Conservation (phyloP, 2,329 filamentous ascomycete genomes). For the Penicillium vulpinum region DNA sequence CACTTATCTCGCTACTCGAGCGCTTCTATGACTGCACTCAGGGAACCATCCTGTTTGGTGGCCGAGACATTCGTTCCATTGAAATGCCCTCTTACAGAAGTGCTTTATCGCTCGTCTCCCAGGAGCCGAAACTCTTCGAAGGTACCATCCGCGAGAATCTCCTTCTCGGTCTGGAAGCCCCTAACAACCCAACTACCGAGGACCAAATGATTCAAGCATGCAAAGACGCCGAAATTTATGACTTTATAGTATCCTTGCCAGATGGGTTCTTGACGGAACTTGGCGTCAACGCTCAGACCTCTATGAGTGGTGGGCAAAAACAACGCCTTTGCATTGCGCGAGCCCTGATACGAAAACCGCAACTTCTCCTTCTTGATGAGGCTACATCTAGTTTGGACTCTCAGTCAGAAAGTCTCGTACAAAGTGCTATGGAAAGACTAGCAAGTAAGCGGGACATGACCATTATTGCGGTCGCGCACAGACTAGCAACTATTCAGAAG, state of each 20-base stretch:
- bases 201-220: conserved; percentile 50
- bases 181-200: conserved; percentile 29
- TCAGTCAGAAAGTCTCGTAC: conserved; percentile 65
- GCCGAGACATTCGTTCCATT: conserved; percentile 30
- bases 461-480: conserved; percentile 60
- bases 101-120: conserved; percentile 39
- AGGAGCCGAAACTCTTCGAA: conserved; percentile 49
- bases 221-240: conserved; percentile 53
- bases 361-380: conserved; percentile 59
- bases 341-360: conserved; percentile 54
- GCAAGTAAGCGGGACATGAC: conserved; percentile 59
- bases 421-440: conserved; percentile 64
- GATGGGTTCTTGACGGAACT: conserved; percentile 53
- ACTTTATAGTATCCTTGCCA: conserved; percentile 55
- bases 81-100: conserved; percentile 33
- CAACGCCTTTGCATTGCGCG: conserved; percentile 59
- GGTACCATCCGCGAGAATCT: conserved; percentile 52
- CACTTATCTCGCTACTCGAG: conserved; percentile 39
- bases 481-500: conserved; percentile 6
- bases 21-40: conserved; percentile 46
- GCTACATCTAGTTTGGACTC: conserved; percentile 64
- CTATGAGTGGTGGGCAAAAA: conserved; percentile 57
- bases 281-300: conserved; percentile 50
- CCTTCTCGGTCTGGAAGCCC: conserved; percentile 44
- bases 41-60: conserved; percentile 41